These are phyloP conservation scores for Urochloa ruziziensis DNA, from an alignment of 176 grass and related monocot species.

Conservation along the genomic window DNA sequence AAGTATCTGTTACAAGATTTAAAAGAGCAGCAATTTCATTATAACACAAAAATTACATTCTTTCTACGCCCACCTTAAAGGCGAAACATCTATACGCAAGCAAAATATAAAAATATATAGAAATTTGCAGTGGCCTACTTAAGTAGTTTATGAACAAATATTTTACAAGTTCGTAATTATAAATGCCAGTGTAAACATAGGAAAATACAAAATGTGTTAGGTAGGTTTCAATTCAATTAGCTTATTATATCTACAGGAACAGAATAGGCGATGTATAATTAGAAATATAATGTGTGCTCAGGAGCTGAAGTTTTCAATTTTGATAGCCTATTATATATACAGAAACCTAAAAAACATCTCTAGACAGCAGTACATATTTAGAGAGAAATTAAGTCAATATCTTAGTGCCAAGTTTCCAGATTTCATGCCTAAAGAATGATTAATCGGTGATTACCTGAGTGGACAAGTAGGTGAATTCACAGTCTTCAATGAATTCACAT, in stretches of 20 bases:
- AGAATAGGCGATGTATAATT: slow-evolving; percentile 10
- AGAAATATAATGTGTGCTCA: background rate
- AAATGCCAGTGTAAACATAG: background rate
- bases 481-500: slow-evolving; percentile 99
- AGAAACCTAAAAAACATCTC: background rate
- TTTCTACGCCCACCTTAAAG: background rate
- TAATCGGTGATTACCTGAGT: slow-evolving; percentile 67
- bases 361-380: background rate
- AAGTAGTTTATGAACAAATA: background rate
- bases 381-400: background rate
- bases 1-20: slow-evolving; percentile 66
- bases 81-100: background rate
- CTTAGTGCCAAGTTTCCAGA: slow-evolving; percentile 11
- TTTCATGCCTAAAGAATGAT: background rate
- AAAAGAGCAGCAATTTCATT: slow-evolving; percentile 9
- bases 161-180: background rate
- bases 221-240: background rate
- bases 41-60: slow-evolving; percentile 14
- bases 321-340: background rate
- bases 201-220: background rate
- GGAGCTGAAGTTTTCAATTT: background rate
- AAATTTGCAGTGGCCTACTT: background rate
- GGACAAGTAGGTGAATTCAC: slow-evolving; percentile 98
- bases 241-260: background rate
- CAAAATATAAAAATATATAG: background rate